These are phyloP conservation scores for Crucihimalaya himalaica DNA, from an alignment of 345 rosid species.

Conservation along the genomic window DNA sequence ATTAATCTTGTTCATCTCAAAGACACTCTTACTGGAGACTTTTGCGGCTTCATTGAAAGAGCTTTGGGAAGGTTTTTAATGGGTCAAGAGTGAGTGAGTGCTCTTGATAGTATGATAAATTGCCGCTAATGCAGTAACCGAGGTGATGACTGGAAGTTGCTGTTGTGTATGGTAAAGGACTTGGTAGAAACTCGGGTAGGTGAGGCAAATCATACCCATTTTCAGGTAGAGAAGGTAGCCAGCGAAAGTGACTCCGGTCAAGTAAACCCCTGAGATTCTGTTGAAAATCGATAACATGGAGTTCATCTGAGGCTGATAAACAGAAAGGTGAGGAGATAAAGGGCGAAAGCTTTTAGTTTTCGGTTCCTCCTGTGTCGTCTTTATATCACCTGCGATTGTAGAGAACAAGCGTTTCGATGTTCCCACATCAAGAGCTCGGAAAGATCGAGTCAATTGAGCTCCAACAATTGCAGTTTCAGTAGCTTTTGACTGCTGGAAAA, in stretches of 20 bases:
- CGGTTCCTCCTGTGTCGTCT: slow-evolving; percentile 30
- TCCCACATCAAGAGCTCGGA: slow-evolving; percentile 37
- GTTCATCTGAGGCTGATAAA: slow-evolving; percentile 46
- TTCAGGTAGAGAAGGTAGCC: slow-evolving; percentile 43
- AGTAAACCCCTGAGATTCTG: slow-evolving; percentile 44
- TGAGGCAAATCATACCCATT: slow-evolving; percentile 44
- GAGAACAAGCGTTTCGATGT: slow-evolving; percentile 33
- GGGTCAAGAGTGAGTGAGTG: slow-evolving; percentile 39
- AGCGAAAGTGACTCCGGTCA: slow-evolving; percentile 37
- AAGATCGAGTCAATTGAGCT: slow-evolving; percentile 21
- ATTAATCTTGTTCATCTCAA: slow-evolving; percentile 29
- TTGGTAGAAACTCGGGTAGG: slow-evolving; percentile 43
- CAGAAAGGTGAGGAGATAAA: slow-evolving; percentile 41
- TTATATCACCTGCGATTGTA: slow-evolving; percentile 38
- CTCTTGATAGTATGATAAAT: slow-evolving; percentile 42
- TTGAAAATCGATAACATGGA: slow-evolving; percentile 44
- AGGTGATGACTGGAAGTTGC: slow-evolving; percentile 40
- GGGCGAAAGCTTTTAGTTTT: slow-evolving; percentile 40
- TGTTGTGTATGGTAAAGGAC: slow-evolving; percentile 37
- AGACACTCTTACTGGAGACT: slow-evolving; percentile 20
- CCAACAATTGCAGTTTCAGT: slow-evolving; percentile 11
- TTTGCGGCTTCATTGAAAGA: slow-evolving; percentile 16
- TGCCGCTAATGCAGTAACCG: slow-evolving; percentile 40
- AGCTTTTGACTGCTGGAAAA: slow-evolving; percentile 24
- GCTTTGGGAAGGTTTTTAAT: slow-evolving; percentile 9